Evolutionary conservation across 106 monocot genomes (phyloP), one percentile per base, ranked within the genome.

Genomic region (Vanilla planifolia): DNA sequence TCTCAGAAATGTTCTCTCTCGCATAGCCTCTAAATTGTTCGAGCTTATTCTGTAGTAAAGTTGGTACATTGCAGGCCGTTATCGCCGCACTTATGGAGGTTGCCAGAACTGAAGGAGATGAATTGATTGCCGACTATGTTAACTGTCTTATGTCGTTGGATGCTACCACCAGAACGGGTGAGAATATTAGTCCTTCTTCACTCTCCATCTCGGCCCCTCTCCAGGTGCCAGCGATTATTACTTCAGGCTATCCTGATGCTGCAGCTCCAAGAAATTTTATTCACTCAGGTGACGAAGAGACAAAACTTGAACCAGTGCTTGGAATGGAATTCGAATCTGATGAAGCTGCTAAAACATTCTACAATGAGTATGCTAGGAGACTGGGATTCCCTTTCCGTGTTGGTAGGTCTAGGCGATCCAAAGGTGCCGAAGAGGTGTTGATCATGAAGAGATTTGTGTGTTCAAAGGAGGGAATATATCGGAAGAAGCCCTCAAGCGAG

Each of bases 381-480:
- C 51, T 95, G 41, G 89, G 94, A 6, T 95, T 95, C 50, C 94
- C 94, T 10, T 95, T 95, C 59, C 77, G 94, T 40, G 89, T 95
- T 8, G 94, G 94, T 9, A 61, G 94, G 62, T 95, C 94, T 19
- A 65, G 94, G 2, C 77, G 94, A 19, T 95, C 94, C 10, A 95
- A 95, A 64, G 94, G 94, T 26, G 71, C 75, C 17, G 86, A 89
- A 25, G 94, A 89, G 73, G 83, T 89, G 33, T 59, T 95, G 11
- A 89, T 95, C 29, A 95, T 95, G 94, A 95, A 95, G 65, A 71
- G 94, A 60, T 89, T 95, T 61, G 94, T 95, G 24, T 95, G 94
- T 55, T 95, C 94, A 0, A 95, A 89, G 55, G 94, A 95, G 60
- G 94, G 94, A 16, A 36, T 89, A 28, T 89, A 94, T 71, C 74